phyloP scores from a whole-genome alignment of 2,329 filamentous ascomycete genomes.

The Cladosporium sp. region DNA sequence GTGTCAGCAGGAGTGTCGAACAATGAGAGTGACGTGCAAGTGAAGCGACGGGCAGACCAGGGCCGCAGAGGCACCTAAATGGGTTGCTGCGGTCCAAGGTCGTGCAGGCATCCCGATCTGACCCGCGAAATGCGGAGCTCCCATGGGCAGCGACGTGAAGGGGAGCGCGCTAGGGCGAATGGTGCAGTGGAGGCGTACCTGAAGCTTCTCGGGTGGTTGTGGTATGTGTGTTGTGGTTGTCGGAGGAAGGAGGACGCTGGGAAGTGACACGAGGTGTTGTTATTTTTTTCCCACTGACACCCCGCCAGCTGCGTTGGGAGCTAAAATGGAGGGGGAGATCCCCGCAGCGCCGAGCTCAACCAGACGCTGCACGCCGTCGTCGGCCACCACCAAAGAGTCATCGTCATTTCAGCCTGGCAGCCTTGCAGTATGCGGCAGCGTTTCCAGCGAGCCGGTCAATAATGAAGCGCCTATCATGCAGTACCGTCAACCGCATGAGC shows the following conservation, averaged over 20 bases:
- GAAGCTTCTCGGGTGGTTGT: conserved; percentile 5
- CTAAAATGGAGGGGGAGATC: neutral
- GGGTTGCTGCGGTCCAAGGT: neutral
- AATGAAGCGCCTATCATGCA: neutral
- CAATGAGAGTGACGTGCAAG: neutral
- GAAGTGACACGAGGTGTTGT: neutral
- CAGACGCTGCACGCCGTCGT: neutral
- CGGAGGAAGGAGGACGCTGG: neutral
- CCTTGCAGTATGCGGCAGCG: neutral
- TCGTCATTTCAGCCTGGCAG: neutral
- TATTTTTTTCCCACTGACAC: neutral
- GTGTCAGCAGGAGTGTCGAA: neutral
- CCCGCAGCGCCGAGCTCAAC: neutral
- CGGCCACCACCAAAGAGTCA: neutral
- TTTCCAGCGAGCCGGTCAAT: neutral
- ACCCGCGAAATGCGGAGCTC: conserved; percentile 11
- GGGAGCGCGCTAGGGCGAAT: neutral
- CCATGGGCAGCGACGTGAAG: conserved; percentile 10
- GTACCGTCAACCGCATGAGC: neutral
- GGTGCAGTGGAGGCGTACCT: conserved; percentile 8
- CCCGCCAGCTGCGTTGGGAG: neutral
- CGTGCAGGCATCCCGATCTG: conserved; percentile 1
- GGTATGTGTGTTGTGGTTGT: conserved; percentile 1
- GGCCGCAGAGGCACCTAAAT: neutral
- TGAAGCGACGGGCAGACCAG: neutral